Conservation (phyloP, 1,284 basidiomycete species). For the Ganoderma leucocontextum region DNA sequence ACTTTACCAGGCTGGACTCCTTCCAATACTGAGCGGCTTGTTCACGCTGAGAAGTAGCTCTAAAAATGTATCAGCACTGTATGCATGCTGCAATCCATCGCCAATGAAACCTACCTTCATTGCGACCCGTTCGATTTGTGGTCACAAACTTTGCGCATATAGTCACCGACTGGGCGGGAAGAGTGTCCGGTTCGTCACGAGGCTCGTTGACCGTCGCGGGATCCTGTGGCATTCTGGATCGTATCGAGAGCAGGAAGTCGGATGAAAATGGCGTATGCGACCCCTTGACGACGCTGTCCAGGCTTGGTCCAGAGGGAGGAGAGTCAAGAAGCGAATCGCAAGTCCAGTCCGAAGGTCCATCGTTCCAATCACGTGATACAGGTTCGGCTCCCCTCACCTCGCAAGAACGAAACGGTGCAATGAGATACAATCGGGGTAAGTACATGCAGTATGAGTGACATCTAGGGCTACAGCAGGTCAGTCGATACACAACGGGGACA, state of each 20-base stretch:
- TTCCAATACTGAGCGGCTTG: constrained; percentile 71
- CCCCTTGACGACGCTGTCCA: background rate
- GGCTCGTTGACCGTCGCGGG: constrained; percentile 9
- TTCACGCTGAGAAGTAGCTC: constrained; percentile 59
- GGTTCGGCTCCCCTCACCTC: background rate
- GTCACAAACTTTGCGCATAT: constrained; percentile 78
- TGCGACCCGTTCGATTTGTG: constrained; percentile 56
- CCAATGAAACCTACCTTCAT: constrained; percentile 57
- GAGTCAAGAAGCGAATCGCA: background rate
- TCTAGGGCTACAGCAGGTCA: constrained; percentile 26
- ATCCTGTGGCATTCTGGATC: background rate
- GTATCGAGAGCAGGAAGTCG: background rate
- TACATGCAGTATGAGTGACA: constrained; percentile 11
- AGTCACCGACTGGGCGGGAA: constrained; percentile 26
- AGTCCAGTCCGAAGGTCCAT: background rate
- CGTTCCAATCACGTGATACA: constrained; percentile 4
- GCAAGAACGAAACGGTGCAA: background rate
- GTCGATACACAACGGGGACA: constrained; percentile 9
- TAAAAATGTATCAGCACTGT: constrained; percentile 20
- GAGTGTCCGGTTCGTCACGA: constrained; percentile 5
- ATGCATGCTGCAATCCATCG: background rate
- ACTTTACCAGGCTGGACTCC: constrained; percentile 54
- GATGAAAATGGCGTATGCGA: background rate
- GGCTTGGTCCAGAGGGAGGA: background rate
- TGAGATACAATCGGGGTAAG: constrained; percentile 8